These are phyloP conservation scores for Neurospora cerealis DNA, from an alignment of 495 filamentous ascomycete genomes.

Conservation along the genomic window DNA sequence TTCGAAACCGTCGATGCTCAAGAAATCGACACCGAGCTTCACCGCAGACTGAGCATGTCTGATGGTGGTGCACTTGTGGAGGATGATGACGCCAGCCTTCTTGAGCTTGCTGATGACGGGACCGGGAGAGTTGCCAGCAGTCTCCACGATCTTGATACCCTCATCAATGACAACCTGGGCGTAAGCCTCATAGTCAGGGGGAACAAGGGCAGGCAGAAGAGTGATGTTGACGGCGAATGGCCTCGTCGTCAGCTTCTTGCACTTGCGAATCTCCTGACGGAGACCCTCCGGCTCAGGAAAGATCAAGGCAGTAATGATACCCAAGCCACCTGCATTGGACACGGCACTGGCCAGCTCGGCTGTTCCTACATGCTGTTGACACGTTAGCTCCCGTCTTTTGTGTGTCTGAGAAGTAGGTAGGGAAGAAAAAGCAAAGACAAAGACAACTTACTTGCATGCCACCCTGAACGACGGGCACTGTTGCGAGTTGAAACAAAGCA, in stretches of 20 bases:
- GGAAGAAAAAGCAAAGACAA: constrained; percentile 39
- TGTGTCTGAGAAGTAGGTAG: not conserved
- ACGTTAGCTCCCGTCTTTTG: constrained; percentile 10
- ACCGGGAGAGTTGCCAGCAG: constrained; percentile 88
- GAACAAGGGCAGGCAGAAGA: constrained; percentile 78
- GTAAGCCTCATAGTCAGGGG: constrained; percentile 88
- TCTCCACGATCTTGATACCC: constrained; percentile 91
- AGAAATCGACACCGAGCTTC: constrained; percentile 92
- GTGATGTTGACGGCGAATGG: constrained; percentile 97
- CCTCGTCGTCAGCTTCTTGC: constrained; percentile 71
- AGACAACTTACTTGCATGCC: constrained; percentile 50
- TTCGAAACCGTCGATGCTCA: constrained; percentile 95
- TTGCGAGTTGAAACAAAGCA: constrained; percentile 8
- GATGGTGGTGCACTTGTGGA: constrained; percentile 98
- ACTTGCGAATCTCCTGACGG: constrained; percentile 83
- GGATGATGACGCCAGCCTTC: constrained; percentile 60
- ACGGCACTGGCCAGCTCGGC: constrained; percentile 91
- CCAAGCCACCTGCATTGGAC: constrained; percentile 88
- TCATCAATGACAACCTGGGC: constrained; percentile 89
- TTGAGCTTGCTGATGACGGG: constrained; percentile 87
- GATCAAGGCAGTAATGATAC: constrained; percentile 89
- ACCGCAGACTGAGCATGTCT: constrained; percentile 84
- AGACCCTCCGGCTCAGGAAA: constrained; percentile 90
- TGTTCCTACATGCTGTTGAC: constrained; percentile 48
- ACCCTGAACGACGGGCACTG: constrained; percentile 94